Conservation (phyloP, 2,329 filamentous ascomycete species). For the Pyrenophora seminiperda region DNA sequence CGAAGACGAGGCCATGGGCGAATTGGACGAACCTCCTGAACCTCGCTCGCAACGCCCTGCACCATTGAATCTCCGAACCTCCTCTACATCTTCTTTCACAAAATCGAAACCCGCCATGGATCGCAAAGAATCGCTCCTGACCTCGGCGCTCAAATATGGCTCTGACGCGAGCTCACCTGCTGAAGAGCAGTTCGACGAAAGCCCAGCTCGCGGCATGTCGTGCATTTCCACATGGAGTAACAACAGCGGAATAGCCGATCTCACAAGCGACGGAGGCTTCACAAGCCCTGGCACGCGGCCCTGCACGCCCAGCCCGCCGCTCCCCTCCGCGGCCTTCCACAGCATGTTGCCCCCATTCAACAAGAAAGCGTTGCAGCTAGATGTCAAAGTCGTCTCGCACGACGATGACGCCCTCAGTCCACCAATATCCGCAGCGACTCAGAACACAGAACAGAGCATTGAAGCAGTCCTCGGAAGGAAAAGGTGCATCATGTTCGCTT, state of each 20-base stretch:
- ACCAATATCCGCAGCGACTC: conserved; percentile 23
- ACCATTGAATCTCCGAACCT: conserved; percentile 46
- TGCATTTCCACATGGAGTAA: conserved; percentile 76
- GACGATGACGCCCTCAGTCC: conserved; percentile 43
- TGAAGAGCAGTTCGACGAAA: conserved; percentile 50
- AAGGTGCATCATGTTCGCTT: conserved; percentile 91
- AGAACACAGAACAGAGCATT: conserved; percentile 60
- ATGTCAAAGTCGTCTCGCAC: conserved; percentile 46
- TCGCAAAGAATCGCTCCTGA: conserved; percentile 81
- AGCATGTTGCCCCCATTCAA: conserved; percentile 45
- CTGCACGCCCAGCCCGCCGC: conserved; percentile 86
- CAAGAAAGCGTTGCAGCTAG: conserved; percentile 47
- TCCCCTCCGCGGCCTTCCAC: conserved; percentile 61
- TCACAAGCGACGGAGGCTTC: conserved; percentile 92
- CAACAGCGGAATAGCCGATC: conserved; percentile 79
- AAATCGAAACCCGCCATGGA: conserved; percentile 57
- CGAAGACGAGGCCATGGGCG: conserved; percentile 71
- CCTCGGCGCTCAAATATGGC: conserved; percentile 71
- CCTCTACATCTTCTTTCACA: conserved; percentile 49
- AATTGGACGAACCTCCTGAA: conserved; percentile 90
- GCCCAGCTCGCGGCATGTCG: conserved; percentile 51
- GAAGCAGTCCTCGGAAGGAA: conserved; percentile 74
- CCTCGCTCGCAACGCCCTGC: conserved; percentile 57
- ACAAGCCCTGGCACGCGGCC: conserved; percentile 84
- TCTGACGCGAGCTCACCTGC: conserved; percentile 48